Base-by-base conservation (phyloP, 768 basidiomycete species). In the Amanita pseudoporphyria region DNA sequence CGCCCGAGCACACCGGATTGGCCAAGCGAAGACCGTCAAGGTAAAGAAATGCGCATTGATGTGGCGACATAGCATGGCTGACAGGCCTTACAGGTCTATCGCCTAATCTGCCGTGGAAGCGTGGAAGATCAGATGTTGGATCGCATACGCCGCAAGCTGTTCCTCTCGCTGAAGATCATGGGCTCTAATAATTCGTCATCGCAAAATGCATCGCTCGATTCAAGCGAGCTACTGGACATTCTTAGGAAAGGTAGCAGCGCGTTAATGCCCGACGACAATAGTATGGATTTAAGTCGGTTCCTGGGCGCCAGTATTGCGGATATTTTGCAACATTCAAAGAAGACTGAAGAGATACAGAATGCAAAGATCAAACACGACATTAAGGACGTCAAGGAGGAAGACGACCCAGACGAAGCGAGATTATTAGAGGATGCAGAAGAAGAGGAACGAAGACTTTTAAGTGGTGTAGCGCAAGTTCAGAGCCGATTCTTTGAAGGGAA, bases 1-100 rank as follows among this genome's bases (percentile, higher is more conserved):
- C 62, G 88, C 88, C 19, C 74, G 88, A 36, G 88, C 88, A 0
- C 88, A 90, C 62, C 77, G 88, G 9, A 84, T 87, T 47, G 85
- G 85, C 5, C 85, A 87, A 61, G 84, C 76, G 45, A 84, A 84
- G 57, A 67, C 67, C 21, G 85, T 87, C 52, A 77, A 83, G 62
- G 78, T 79, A 57, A 21, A 42, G 57, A 16, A 9, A 5, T 24
- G 31, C 18, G 7, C 31, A 39, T 30, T 7, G 26, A 28, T n/a
- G 31, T 22, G 1, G 22, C 18, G 2, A 30, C 18, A 12, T 2
- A 14, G 31, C 7, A 28, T 39, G 19, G n/a, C 31, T 33, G 14
- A 46, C 49, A 49, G 30, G 38, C 33, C 19, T 18, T n/a, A 2
- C 52, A 78, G 77, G 83, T 87, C 1, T 82, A 82, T 58, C 74